Base-by-base conservation (phyloP, 2,329 filamentous ascomycete genomes). In the Neofusicoccum parvum region DNA sequence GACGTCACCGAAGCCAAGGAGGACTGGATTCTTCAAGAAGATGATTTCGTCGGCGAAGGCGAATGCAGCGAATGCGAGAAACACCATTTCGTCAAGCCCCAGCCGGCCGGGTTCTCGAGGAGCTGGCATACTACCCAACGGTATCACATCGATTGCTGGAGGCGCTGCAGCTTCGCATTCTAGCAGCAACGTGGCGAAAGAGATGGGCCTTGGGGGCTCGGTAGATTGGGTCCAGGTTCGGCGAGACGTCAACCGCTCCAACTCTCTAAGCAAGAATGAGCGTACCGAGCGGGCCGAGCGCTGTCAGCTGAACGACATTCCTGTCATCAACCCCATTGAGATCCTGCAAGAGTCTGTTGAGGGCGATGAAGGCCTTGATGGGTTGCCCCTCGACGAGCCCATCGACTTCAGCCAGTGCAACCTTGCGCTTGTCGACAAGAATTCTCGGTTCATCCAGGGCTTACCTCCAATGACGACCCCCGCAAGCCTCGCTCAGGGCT, bases 221-320 rank as follows among this genome's bases (percentile, higher is more conserved):
- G 85, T 91, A 14, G 94, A 98, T 75, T 99, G 95, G 94, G 93
- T 99, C n/a, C 94, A 98, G 76, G 93, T 98, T 23, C 90, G 95
- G 41, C 88, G 95, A 51, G 96, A 99, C 78, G 90, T 99, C 53
- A 98, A 99, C 77, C 87, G 95, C 41, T 96, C 94, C 3, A 98
- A 97, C 74, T 95, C 94, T 0, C 83, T 97, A 43, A 97, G 94
- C 77, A 90, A 89, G 67, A 95, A 94, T 69, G 95, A 99, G 80
- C 87, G 90, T 20, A 84, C 88, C 45, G 95, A 99, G 75, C 85
- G 94, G 63, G 89, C 87, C 49, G 94, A 99, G 72, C 87, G 94
- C 63, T 97, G 94, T 73, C 90, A 97, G 73, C 95, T 98, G 92
- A 88, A 97, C 81, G 94, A 97, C 70, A 88, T 96, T 69, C 90